A percentile compares a stretch with the other conserved stretches of the same genome.
Conservation (phyloP, 2,329 filamentous ascomycete species). For the Raffaelea ambrosiae region DNA sequence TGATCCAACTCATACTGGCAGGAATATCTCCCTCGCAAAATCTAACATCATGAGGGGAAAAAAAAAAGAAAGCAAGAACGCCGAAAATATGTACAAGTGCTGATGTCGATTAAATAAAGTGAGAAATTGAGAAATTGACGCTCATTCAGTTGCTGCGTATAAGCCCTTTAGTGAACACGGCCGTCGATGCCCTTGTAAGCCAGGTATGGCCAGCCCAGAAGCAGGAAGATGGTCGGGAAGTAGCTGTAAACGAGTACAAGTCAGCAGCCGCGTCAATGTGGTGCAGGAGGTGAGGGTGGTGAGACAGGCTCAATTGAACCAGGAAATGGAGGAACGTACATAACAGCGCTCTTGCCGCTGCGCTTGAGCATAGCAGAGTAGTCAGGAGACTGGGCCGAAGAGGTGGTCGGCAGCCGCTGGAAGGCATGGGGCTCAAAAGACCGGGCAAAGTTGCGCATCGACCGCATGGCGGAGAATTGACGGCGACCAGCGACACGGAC, state of each 20-base stretch:
- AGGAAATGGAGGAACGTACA: conserved; percentile 23
- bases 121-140: not conserved
- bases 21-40: too few relatives aligned
- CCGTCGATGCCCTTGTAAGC: conserved; percentile 17
- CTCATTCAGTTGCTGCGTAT: not conserved
- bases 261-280: not conserved
- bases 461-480: conserved; percentile 26
- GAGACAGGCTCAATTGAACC: not conserved
- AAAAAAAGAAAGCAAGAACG: not conserved
- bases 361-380: conserved; percentile 27
- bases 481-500: conserved; percentile 15
- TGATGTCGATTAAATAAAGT: not conserved
- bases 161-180: conserved; percentile 12
- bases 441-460: conserved; percentile 25
- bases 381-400: conserved; percentile 23
- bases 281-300: too few relatives aligned
- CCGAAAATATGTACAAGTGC: too few relatives aligned
- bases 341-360: conserved; percentile 17
- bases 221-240: conserved; percentile 21
- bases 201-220: conserved; percentile 30
- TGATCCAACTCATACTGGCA: not conserved
- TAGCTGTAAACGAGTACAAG: conserved; percentile 18
- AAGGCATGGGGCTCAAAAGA: conserved; percentile 29
- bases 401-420: conserved; percentile 23
- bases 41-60: not conserved